Evolutionary conservation across 2,329 filamentous ascomycete species (phyloP).

Genomic region (Beauveria pseudobassiana): DNA sequence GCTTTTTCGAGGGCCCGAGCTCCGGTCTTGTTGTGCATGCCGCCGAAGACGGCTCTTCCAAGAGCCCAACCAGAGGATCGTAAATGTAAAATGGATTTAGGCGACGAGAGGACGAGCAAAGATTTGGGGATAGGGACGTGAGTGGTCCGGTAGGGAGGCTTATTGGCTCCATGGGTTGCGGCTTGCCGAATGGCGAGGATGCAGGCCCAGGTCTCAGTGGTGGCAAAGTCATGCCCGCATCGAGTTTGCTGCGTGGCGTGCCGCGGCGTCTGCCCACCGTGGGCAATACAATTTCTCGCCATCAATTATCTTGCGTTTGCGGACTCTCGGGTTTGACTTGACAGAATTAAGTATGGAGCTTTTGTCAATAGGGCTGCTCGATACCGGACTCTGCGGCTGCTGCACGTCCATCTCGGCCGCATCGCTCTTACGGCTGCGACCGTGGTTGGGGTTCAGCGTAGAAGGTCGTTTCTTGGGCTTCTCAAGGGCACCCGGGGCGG

Average conservation of each 20-base stretch:
- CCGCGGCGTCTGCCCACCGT: conserved; percentile 14
- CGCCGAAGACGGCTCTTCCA: conserved; percentile 16
- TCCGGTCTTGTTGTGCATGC: not conserved
- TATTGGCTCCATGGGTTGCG: conserved; percentile 23
- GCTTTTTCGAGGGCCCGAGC: conserved; percentile 1
- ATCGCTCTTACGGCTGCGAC: conserved; percentile 22
- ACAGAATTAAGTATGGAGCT: conserved; percentile 45
- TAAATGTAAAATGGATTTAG: conserved; percentile 19
- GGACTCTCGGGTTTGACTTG: conserved; percentile 38
- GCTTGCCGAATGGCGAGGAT: conserved; percentile 16
- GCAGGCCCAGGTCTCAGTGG: conserved; percentile 22
- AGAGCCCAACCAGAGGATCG: conserved; percentile 17
- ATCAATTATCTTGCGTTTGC: conserved; percentile 40
- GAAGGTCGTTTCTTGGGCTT: conserved; percentile 23
- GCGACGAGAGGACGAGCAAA: conserved; percentile 18
- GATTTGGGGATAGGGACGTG: conserved; percentile 24
- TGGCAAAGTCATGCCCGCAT: conserved; percentile 20
- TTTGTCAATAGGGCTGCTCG: not conserved
- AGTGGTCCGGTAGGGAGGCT: conserved; percentile 23
- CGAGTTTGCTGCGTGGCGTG: conserved; percentile 2
- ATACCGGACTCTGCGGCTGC: not conserved
- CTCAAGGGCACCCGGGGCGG: conserved; percentile 30
- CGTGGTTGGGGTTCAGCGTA: conserved; percentile 30
- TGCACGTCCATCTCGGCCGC: not conserved
- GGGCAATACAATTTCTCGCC: conserved; percentile 27